Percentiles rank a stretch among this genome's conserved stretches.
Conservation (phyloP, 306 rosid species). For the Cucurbita argyrosperma region DNA sequence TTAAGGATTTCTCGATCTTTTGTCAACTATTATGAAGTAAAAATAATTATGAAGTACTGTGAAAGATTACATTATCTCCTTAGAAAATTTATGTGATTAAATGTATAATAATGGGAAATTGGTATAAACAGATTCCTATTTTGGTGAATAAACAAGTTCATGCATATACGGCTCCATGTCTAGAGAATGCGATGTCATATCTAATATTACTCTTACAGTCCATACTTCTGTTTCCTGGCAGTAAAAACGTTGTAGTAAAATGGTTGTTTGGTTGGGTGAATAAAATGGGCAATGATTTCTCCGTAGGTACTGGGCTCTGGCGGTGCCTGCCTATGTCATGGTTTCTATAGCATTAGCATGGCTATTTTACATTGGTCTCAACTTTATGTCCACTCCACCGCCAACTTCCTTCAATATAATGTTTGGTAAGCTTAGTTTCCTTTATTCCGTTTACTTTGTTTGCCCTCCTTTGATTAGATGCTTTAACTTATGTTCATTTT, state of each 20-base stretch:
- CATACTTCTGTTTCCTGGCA: neutral
- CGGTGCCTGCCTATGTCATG: constrained; percentile 60
- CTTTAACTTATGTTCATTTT: neutral
- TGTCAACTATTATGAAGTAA: neutral
- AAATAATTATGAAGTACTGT: neutral
- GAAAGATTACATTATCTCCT: neutral
- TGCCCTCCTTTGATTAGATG: neutral
- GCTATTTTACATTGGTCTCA: constrained; percentile 71
- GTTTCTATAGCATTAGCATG: constrained; percentile 44
- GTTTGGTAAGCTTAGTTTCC: constrained; percentile 39
- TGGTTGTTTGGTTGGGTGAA: neutral
- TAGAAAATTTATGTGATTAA: neutral
- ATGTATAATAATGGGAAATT: neutral
- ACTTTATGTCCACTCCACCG: constrained; percentile 70
- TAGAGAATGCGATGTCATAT: neutral
- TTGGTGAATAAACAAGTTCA: neutral
- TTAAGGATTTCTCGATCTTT: neutral
- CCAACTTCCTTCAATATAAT: constrained; percentile 48
- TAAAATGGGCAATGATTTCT: neutral
- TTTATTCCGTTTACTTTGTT: neutral
- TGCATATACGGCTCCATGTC: neutral
- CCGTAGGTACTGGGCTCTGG: constrained; percentile 85
- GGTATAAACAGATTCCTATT: neutral
- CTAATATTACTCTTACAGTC: neutral
- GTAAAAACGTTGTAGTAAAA: neutral